A percentile compares a stretch with the other conserved stretches of the same genome.
Conservation (phyloP, 2,329 filamentous ascomycete genomes). For the Botrytis pseudocinerea region DNA sequence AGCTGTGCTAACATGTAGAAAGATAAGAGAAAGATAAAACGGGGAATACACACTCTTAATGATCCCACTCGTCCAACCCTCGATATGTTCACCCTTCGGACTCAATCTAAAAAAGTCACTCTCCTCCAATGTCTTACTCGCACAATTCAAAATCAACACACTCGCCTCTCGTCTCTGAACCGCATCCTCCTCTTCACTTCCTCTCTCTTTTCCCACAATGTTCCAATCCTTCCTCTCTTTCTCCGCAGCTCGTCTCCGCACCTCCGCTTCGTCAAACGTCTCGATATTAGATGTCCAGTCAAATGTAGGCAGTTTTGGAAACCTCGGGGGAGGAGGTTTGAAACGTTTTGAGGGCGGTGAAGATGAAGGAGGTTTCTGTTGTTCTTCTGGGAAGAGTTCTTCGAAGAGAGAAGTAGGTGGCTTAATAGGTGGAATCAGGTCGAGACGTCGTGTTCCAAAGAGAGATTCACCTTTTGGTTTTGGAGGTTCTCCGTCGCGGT, state of each 20-base stretch:
- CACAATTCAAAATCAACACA: conserved; percentile 57
- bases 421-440: not conserved
- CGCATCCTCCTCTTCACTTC: conserved; percentile 8
- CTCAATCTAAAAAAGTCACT: conserved; percentile 71
- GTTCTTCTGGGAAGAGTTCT: conserved; percentile 57
- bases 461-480: conserved; percentile 17
- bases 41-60: conserved; percentile 49
- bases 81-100: conserved; percentile 61
- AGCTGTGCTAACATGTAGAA: not conserved
- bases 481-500: conserved; percentile 6
- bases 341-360: not conserved
- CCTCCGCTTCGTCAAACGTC: conserved; percentile 13
- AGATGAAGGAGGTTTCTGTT: not conserved
- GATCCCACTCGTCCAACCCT: conserved; percentile 66
- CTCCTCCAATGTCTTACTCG: conserved; percentile 60
- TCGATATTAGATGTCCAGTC: conserved; percentile 28
- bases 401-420: conserved; percentile 43
- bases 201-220: not conserved
- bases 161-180: conserved; percentile 11
- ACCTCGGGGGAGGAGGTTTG: not conserved
- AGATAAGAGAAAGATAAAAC: not conserved
- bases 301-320: conserved; percentile 38
- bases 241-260: conserved; percentile 4
- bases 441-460: conserved; percentile 8
- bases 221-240: conserved; percentile 16